Conservation (phyloP, 345 rosid genomes). For the Euphorbia lathyris region DNA sequence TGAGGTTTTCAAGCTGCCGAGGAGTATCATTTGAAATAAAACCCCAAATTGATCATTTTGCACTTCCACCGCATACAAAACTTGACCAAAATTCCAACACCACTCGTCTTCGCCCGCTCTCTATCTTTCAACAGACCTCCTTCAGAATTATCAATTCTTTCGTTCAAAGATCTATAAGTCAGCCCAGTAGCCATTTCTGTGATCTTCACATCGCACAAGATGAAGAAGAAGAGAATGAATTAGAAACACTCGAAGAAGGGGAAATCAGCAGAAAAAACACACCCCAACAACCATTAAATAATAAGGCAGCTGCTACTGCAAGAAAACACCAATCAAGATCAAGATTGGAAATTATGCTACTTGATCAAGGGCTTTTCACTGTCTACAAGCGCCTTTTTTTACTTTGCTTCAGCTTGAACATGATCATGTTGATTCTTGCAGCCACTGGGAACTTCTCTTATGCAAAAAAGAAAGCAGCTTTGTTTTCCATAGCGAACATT, state of each 20-base stretch:
- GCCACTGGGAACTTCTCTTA: constrained; percentile 56
- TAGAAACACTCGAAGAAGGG: constrained; percentile 44
- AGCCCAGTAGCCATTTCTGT: constrained; percentile 69
- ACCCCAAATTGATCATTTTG: constrained; percentile 49
- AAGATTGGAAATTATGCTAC: constrained; percentile 60
- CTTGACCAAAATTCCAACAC: not conserved
- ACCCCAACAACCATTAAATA: constrained; percentile 22
- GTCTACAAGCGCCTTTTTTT: constrained; percentile 73
- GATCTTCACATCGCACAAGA: constrained; percentile 38
- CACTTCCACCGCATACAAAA: constrained; percentile 18
- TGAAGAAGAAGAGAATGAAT: constrained; percentile 14
- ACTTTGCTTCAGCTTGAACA: constrained; percentile 44
- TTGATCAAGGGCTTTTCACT: constrained; percentile 77
- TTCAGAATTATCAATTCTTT: constrained; percentile 43
- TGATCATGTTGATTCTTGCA: constrained; percentile 50
- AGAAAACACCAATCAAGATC: constrained; percentile 39
- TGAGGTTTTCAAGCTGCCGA: constrained; percentile 67
- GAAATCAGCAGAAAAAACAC: not conserved
- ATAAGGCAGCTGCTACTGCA: constrained; percentile 20
- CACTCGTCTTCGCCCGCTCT: constrained; percentile 27
- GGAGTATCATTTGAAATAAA: constrained; percentile 67
- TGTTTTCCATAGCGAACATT: constrained; percentile 68
- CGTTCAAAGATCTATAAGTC: constrained; percentile 43
- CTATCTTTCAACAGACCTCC: constrained; percentile 33
- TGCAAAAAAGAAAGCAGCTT: constrained; percentile 59